A percentile compares a stretch with the other conserved stretches of the same genome.
These are phyloP conservation scores for Tephrocybe rancida DNA, from an alignment of 768 basidiomycete species.

Conservation along the genomic window DNA sequence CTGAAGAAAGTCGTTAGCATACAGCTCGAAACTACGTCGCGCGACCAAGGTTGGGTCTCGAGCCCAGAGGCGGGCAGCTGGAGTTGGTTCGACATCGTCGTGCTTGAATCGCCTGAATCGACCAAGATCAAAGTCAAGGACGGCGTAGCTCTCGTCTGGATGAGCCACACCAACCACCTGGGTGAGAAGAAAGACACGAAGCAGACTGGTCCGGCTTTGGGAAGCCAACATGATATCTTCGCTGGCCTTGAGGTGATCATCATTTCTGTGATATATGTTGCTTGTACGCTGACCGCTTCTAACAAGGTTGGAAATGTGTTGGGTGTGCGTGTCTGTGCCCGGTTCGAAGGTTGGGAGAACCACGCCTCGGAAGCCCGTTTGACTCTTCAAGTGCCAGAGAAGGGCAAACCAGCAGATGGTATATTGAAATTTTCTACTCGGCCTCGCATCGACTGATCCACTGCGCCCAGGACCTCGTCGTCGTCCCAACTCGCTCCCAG, in stretches of 20 bases:
- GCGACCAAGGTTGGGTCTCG: constrained; percentile 21
- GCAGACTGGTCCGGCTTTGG: constrained; percentile 15
- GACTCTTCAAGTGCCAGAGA: constrained; percentile 28
- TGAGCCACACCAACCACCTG: constrained; percentile 26
- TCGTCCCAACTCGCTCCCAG: not conserved
- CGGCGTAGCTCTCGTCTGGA: constrained; percentile 28
- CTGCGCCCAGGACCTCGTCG: not conserved
- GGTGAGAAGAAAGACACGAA: constrained; percentile 11
- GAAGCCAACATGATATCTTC: constrained; percentile 12
- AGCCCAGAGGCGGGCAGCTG: constrained; percentile 24
- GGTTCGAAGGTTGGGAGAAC: constrained; percentile 31
- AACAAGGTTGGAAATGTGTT: constrained; percentile 30
- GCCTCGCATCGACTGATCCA: not conserved
- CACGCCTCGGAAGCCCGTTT: constrained; percentile 28
- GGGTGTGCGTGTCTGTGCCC: constrained; percentile 32
- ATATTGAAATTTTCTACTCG: not conserved
- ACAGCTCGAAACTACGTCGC: constrained; percentile 29
- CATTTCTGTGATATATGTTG: not conserved
- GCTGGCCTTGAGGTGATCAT: constrained; percentile 7
- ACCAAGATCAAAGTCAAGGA: constrained; percentile 25
- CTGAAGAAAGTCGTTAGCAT: constrained; percentile 25
- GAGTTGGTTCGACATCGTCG: constrained; percentile 35
- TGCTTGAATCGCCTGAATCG: constrained; percentile 26
- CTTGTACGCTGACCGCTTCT: not conserved
- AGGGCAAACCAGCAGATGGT: constrained; percentile 12